phyloP scores from a whole-genome alignment of 495 filamentous ascomycete genomes.

The Penicillium lagena region DNA sequence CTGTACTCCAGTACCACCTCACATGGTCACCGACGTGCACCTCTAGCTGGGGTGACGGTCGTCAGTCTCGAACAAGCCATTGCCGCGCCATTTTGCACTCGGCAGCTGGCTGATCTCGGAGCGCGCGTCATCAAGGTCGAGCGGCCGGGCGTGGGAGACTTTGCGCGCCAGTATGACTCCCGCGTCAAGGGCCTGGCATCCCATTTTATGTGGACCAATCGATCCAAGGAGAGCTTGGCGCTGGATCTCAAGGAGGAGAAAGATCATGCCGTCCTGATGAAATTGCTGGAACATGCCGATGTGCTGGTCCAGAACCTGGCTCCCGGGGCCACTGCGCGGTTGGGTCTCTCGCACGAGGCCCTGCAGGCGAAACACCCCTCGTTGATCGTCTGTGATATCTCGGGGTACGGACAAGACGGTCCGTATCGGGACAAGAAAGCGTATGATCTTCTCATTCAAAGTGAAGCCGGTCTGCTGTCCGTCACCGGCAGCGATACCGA shows the following conservation, averaged over 20 bases:
- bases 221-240: constrained; percentile 45
- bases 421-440: constrained; percentile 50
- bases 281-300: constrained; percentile 37
- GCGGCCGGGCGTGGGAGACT: constrained; percentile 41
- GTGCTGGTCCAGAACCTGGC: constrained; percentile 48
- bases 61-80: constrained; percentile 50
- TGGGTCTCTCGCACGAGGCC: constrained; percentile 38
- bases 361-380: constrained; percentile 32
- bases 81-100: constrained; percentile 46
- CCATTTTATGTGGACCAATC: constrained; percentile 49
- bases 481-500: constrained; percentile 40
- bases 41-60: constrained; percentile 41
- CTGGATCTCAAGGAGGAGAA: constrained; percentile 38
- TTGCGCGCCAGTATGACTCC: constrained; percentile 43
- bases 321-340: constrained; percentile 38
- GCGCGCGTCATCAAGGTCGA: constrained; percentile 50
- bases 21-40: constrained; percentile 12
- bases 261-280: constrained; percentile 36
- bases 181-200: constrained; percentile 42
- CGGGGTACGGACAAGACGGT: constrained; percentile 43
- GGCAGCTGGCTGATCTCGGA: constrained; percentile 45
- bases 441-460: constrained; percentile 50
- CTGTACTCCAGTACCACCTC: constrained; percentile 6
- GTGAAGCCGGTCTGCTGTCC: constrained; percentile 46
- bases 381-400: constrained; percentile 48